Base-by-base conservation (phyloP, 2,329 filamentous ascomycete species). In the Immersiporthe knoxdaviesiana region DNA sequence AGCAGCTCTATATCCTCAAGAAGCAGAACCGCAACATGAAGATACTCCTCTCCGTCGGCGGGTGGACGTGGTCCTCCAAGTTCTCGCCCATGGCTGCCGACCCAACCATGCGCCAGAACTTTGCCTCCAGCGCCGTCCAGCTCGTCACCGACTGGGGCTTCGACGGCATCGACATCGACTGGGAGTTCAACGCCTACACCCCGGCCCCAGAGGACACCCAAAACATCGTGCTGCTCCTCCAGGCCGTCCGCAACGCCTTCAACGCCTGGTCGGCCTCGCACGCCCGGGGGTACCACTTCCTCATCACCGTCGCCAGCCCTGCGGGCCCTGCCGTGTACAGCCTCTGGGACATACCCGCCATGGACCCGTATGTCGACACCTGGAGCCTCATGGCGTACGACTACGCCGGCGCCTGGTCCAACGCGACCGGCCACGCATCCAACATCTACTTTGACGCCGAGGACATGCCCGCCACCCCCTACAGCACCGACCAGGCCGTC, bases 21-120 rank as follows among this genome's bases (percentile, higher is more conserved):
- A 90, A 93, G 80, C 81, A 84, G 73, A 88, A 97, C 77, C 88
- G 92, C 27, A 88, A 92, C 65, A 79, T 97, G 68, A 97, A 97
- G 79, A 85, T 91, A 2, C 81, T 96, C n/a, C 84, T 96, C 11
- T 93, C 90, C 47, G 91, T 97, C 70, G 93, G 93, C 54, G 93
- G 93, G 21, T 96, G 90, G 89, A 92, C 88, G 0, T 93, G 91
- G 77, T 92, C 90, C 3, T 79, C 85, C 66, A 91, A 92, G 74
- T 93, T 95, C 76, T 83, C 88, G 0, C 81, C 81, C 8, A 86
- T 90, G 0, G 88, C 88, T 0, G 88, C 87, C 24, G 90, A 90
- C 0, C 82, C 84, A 0, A 81, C 83, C 7, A 88, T 90, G 10
- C 86, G 92, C 16, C 80, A 82, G 70, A 84, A 72, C 1, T 97